Evolutionary conservation across 164 flowering plant genomes (phyloP).

Genomic region (Berberis thunbergii): DNA sequence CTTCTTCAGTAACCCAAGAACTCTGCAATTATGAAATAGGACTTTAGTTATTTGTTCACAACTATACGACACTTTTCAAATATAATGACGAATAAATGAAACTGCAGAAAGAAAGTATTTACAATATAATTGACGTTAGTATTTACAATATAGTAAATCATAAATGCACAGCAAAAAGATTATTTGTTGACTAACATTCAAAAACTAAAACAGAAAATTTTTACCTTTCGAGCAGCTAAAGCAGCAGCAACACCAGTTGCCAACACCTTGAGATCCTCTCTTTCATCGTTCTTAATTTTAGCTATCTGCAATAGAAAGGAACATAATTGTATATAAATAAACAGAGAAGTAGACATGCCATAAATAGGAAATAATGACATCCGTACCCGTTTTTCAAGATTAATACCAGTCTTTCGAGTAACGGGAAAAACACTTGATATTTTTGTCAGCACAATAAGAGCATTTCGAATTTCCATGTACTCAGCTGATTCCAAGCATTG

Average conservation of each 20-base stretch:
- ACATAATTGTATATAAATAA: background rate
- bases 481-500: slow-evolving; percentile 95
- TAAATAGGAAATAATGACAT: background rate
- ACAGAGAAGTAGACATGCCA: background rate
- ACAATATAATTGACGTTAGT: too few species aligned
- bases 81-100: too few species aligned
- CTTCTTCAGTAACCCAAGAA: slow-evolving; percentile 97
- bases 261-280: slow-evolving; percentile 97
- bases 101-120: too few species aligned
- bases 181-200: background rate
- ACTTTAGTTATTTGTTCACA: background rate
- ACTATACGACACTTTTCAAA: too few species aligned
- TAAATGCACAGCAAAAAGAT: background rate
- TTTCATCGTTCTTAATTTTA: slow-evolving; percentile 89
- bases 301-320: slow-evolving; percentile 45
- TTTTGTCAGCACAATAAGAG: slow-evolving; percentile 82
- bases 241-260: slow-evolving; percentile 99
- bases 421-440: slow-evolving; percentile 95
- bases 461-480: slow-evolving; percentile 97
- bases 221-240: slow-evolving; percentile 86
- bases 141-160: background rate
- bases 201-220: background rate
- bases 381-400: slow-evolving; percentile 92
- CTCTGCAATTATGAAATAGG: slow-evolving; percentile 36
- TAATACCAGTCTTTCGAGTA: slow-evolving; percentile 87